These are phyloP conservation scores for Arxiozyma slooffiae DNA, from an alignment of 1,139 yeast species.

Conservation along the genomic window DNA sequence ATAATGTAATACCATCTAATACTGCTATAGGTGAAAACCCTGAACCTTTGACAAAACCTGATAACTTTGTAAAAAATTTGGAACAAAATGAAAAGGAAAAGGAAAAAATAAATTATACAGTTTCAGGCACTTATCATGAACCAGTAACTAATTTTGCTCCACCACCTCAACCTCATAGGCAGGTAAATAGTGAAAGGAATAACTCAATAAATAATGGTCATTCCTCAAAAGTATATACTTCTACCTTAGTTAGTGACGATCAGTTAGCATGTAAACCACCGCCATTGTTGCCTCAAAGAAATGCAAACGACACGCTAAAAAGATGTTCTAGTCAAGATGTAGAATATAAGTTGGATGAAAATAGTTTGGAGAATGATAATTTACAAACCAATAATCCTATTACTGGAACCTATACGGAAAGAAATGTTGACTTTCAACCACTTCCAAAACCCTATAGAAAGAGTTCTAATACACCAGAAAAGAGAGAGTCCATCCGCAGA, in stretches of 20 bases:
- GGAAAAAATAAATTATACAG: not conserved
- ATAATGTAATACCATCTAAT: not conserved
- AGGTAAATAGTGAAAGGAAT: slow-evolving; percentile 2
- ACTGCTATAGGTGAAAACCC: not conserved
- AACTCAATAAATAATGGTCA: not conserved
- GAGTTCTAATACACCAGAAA: not conserved
- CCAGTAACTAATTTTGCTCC: slow-evolving; percentile 19
- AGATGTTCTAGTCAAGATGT: not conserved
- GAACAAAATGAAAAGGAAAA: not conserved
- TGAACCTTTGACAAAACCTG: not conserved
- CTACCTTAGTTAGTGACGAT: not conserved
- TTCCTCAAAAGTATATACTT: not conserved
- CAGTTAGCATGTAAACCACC: slow-evolving; percentile 1
- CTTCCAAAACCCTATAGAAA: slow-evolving; percentile 18
- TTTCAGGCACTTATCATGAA: slow-evolving; percentile 6
- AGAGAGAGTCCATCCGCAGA: not conserved
- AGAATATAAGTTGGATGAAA: not conserved
- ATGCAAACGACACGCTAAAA: not conserved
- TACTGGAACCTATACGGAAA: slow-evolving; percentile 7
- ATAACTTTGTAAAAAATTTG: not conserved
- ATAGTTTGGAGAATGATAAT: not conserved
- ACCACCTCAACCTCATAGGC: slow-evolving; percentile 29
- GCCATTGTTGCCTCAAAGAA: slow-evolving; percentile 7
- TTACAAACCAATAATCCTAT: slow-evolving; percentile 3
- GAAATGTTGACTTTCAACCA: slow-evolving; percentile 15